Evolutionary conservation across 1,284 basidiomycete genomes (phyloP), one percentile per base, ranked within the genome.

Genomic region (Vanrija pseudolonga): DNA sequence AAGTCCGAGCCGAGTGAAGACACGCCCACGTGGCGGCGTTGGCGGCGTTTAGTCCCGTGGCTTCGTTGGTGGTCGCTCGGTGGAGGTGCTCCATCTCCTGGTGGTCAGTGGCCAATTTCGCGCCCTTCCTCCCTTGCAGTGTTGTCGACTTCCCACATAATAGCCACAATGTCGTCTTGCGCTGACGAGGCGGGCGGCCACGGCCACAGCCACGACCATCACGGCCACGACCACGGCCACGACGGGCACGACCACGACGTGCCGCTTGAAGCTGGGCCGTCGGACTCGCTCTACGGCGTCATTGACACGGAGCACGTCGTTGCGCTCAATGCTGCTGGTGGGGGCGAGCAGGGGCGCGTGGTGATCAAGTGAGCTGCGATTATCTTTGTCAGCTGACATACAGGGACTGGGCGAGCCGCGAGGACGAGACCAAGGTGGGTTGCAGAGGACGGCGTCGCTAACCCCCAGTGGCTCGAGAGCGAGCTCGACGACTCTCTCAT

Each of bases 401-500:
- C 56, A 67, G 65, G 57, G 59, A 64, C 19, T 76, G 73, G 73
- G 69, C 70, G 20, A 57, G 64, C 38, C 60, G 62, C 28, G 69
- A 76, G 17, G 72, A 75, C 53, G 73, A 75, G 52, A 69, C 61
- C 14, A 50, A 28, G 24, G 28, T 23, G 15, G 22, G 42, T 11
- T 23, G 11, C 18, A 12, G 42, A 14, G 6, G 5, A 28, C 26
- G 15, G 14, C 4, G 26, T 6, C 24, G 37, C 54, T 45, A 20
- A 55, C 43, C 9, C 18, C 44, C 39, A 67, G 65, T 65, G 53
- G 53, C 62, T 64, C 54, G 72, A 77, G 61, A 71, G 68, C 18
- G 75, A 77, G n/a, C 61, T 66, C 20, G 75, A 77, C 56, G 75
- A 76, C 49, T 69, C 69, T 2, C 53, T 77, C 46, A 71, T 77